Conservation (phyloP, 257 asterid genomes). For the Euphrasia confusa region DNA sequence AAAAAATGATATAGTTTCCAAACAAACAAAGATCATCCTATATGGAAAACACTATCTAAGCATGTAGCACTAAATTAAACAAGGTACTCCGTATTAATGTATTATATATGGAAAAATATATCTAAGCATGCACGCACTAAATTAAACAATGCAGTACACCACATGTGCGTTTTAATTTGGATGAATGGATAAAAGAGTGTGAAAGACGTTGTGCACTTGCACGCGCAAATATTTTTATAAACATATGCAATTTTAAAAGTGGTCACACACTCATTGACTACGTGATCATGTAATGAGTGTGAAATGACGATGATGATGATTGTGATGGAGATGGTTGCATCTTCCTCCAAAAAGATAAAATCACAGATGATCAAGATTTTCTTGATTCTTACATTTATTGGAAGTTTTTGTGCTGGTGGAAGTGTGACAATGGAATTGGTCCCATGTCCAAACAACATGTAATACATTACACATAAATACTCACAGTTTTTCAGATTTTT, state of each 20-base stretch:
- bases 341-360: conserved; percentile 1
- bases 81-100: no score
- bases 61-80: no score
- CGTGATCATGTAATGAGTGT: conserved; percentile 27
- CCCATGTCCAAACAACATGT: conserved; percentile 19
- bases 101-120: no score
- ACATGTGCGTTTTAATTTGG: conserved; percentile 25
- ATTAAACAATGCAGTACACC: neutral
- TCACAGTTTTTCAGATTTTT: no score
- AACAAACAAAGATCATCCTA: no score
- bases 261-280: conserved; percentile 24
- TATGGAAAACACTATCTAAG: no score
- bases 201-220: conserved; percentile 23
- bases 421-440: conserved; percentile 40
- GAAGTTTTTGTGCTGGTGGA: conserved; percentile 35
- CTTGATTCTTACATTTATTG: conserved; percentile 9
- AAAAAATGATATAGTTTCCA: no score
- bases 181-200: conserved; percentile 26
- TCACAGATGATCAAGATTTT: neutral
- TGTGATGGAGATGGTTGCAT: conserved; percentile 26
- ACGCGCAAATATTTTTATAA: conserved; percentile 26
- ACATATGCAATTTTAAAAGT: neutral
- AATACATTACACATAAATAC: no score
- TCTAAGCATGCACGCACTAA: no score
- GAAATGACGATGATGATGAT: conserved; percentile 30